Conservation (phyloP, 2,329 filamentous ascomycete genomes). For the Alternaria brassicicola region DNA sequence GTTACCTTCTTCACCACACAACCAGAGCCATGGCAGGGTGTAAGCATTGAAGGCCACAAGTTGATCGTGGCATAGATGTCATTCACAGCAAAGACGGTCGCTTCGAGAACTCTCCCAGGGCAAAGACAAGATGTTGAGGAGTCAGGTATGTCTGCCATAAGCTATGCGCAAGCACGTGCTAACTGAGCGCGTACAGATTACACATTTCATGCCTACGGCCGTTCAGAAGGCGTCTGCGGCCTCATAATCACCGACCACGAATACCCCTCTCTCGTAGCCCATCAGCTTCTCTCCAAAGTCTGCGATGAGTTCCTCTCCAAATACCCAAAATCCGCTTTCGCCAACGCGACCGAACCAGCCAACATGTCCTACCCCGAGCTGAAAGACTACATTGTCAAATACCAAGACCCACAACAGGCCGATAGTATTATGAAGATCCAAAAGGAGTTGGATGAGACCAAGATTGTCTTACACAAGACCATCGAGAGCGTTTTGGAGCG, state of each 20-base stretch:
- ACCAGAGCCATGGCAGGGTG: neutral
- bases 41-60: neutral
- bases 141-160: conserved; percentile 57
- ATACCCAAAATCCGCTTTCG: conserved; percentile 73
- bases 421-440: conserved; percentile 96
- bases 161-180: neutral
- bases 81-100: conserved; percentile 84
- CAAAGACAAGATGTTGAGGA: conserved; percentile 86
- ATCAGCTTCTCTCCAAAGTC: conserved; percentile 84
- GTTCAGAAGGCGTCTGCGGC: conserved; percentile 55
- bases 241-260: conserved; percentile 57
- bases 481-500: conserved; percentile 87
- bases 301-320: conserved; percentile 84
- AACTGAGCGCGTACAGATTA: conserved; percentile 58
- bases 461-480: conserved; percentile 96
- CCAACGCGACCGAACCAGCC: conserved; percentile 50
- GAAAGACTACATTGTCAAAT: conserved; percentile 77
- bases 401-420: conserved; percentile 86
- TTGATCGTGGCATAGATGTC: conserved; percentile 65
- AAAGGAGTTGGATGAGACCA: conserved; percentile 95
- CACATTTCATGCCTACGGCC: conserved; percentile 60
- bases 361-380: conserved; percentile 72
- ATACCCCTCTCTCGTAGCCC: conserved; percentile 74
- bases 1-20: conserved; percentile 8
- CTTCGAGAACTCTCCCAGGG: conserved; percentile 80